Base-by-base conservation (phyloP, 2,329 filamentous ascomycete species). In the Periconia macrospinosa region DNA sequence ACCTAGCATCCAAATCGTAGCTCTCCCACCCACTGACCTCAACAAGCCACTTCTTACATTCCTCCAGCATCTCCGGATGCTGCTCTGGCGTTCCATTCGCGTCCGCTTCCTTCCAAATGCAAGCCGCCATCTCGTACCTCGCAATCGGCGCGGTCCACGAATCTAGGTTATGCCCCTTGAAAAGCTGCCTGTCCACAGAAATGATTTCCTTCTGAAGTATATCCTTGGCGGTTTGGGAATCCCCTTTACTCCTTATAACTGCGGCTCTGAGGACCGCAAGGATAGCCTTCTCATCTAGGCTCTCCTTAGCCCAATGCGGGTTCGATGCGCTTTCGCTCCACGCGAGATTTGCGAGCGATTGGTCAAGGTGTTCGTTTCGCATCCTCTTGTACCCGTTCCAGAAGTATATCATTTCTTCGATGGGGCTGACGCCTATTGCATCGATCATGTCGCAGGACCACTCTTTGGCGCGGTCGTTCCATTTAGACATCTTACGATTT, bases 301-400 rank as follows among this genome's bases (percentile, higher is more conserved):
- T 75, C 60, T 86, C 83, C 35, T 77, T 74, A 6, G 67, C 70
- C 81, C 81, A 84, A 17, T 71, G 68, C 41, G 76, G 73, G 53
- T 82, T 81, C 33, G 70, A 64, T 27, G 75, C 72, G 27, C 59
- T 61, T 62, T 91, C 86, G 54, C 88, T 86, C 76, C 91, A 96
- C 0, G 79, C 77, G 11, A 96, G 75, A n/a, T 82, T 81, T 1
- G 70, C 74, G 37, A 91, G 70, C 0, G 86, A 90, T 41, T 79
- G 76, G 45, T 88, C 78, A 14, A 96, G 78, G 55, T 93, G 83
- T 0, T 76, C 75, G 1, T 75, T 64, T 2, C 83, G 79, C 90
- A 96, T 95, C 50, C 91, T 86, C 74, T 90, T 93, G 63, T 85
- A 86, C 0, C 92, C 93, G 67, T 91, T 92, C 92, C 92, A 97